Base-by-base conservation (phyloP, 1,284 basidiomycete genomes). In the Trichosporon sp. region DNA sequence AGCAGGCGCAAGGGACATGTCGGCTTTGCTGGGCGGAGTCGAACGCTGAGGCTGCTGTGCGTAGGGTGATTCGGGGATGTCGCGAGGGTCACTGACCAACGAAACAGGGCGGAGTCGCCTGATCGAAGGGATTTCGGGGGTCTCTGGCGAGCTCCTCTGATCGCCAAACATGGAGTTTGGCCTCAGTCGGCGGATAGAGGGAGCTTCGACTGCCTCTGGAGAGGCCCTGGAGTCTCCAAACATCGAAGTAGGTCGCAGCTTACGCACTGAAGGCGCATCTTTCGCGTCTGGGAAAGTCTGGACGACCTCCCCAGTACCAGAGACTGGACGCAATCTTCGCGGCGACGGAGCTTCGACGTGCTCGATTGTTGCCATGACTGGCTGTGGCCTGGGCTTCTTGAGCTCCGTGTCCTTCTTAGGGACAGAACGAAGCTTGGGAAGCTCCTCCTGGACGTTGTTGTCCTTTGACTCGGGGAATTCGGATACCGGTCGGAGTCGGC, bases 161-260 rank as follows among this genome's bases (percentile, higher is more conserved):
- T 54, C 49, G 14, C 49, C 49, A 10, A 54, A 54, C 49, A 54
- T 54, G 14, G 27, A 54, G 25, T 16, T 29, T 7, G 49, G 49
- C 27, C 49, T 25, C 14, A 54, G 49, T 2, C 49, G 49, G 6
- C 49, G 49, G 2, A 19, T 27, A 10, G 49, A 54, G 11, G 49
- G 49, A n/a, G 49, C 29, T 21, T 59, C 58, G 2, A 49, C 58
- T 10, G 49, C 5, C 49, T 54, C 49, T 16, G 49, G 49, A 9
- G 49, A 54, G 14, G 6, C 16, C 14, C n/a, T 33, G 3, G 54
- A 25, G 10, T 56, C n/a, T 21, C 56, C 60, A 11, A 61, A 19
- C 60, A 61, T 57, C 19, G 60, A 61, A 5, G 32, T 31, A 9
- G 60, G 60, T 13, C 54, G 54, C 34, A 61, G 37, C 19, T 32